These are phyloP conservation scores for Cercophora scortea DNA, from an alignment of 495 filamentous ascomycete genomes.

Conservation along the genomic window DNA sequence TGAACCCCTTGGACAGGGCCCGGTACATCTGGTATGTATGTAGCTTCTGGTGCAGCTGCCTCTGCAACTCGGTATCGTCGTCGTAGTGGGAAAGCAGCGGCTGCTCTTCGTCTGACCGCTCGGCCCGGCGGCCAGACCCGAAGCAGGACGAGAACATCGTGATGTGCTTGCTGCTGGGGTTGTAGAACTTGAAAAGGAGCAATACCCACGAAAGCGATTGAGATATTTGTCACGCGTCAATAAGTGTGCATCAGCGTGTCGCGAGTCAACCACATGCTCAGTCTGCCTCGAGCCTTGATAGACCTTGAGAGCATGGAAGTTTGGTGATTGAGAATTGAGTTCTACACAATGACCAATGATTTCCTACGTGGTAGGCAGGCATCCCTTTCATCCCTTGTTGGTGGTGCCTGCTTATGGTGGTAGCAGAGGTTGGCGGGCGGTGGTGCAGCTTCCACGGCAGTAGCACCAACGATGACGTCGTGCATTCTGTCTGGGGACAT, in stretches of 20 bases:
- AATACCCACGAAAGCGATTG: no score
- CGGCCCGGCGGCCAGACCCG: slow-evolving; percentile 7
- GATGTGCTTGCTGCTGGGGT: neutral
- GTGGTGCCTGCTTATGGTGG: neutral
- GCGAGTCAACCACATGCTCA: no score
- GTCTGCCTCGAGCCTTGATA: no score
- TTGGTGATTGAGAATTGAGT: no score
- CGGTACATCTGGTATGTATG: slow-evolving; percentile 88
- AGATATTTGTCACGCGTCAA: no score
- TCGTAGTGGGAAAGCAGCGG: slow-evolving; percentile 79
- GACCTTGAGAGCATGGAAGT: no score
- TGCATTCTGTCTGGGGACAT: neutral
- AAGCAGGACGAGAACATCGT: slow-evolving; percentile 23
- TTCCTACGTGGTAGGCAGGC: no score
- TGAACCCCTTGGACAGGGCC: slow-evolving; percentile 76
- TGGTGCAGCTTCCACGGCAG: neutral
- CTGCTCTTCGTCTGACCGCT: slow-evolving; percentile 32
- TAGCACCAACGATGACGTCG: slow-evolving; percentile 4
- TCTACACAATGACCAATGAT: no score
- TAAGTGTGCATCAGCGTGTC: no score
- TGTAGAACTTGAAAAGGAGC: no score
- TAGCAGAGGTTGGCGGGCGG: neutral
- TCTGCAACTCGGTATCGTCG: slow-evolving; percentile 73
- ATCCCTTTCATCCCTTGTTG: neutral
- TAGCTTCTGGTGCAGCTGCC: slow-evolving; percentile 72